A percentile compares a stretch with the other conserved stretches of the same genome.
Evolutionary conservation across 2,329 filamentous ascomycete genomes (phyloP).

Genomic region (Aspergillus intermedius): DNA sequence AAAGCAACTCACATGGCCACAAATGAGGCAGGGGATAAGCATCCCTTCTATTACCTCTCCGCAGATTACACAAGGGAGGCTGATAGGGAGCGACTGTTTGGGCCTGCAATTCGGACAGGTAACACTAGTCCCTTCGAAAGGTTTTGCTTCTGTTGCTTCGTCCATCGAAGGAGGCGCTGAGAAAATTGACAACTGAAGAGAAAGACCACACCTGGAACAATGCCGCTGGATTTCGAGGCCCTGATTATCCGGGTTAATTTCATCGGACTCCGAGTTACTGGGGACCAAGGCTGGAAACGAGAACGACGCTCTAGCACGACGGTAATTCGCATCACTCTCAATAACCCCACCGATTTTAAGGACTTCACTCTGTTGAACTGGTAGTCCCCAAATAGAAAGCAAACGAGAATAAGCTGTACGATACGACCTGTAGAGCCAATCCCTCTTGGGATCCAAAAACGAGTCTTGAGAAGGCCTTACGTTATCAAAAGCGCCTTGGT

Average conservation of each 20-base stretch:
- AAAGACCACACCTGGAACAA: conserved; percentile 36
- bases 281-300: conserved; percentile 13
- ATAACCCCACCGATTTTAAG: conserved; percentile 49
- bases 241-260: conserved; percentile 10
- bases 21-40: conserved; percentile 41
- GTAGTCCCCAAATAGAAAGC: conserved; percentile 53
- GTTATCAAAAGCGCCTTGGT: conserved; percentile 51
- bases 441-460: conserved; percentile 45
- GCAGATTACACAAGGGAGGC: conserved; percentile 41
- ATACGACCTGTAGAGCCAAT: conserved; percentile 47
- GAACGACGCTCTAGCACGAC: conserved; percentile 21
- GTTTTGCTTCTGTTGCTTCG: conserved; percentile 16
- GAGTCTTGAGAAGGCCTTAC: conserved; percentile 42
- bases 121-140: conserved; percentile 11
- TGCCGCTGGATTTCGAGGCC: conserved; percentile 38
- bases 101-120: conserved; percentile 34
- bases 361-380: conserved; percentile 51
- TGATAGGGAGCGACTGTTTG: conserved; percentile 25
- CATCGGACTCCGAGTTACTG: conserved; percentile 5
- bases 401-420: conserved; percentile 53
- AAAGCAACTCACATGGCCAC: conserved; percentile 44
- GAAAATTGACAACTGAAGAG: conserved; percentile 33
- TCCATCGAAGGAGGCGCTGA: conserved; percentile 11
- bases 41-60: conserved; percentile 38
- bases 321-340: conserved; percentile 16